Evolutionary conservation across 768 basidiomycete genomes (phyloP).

Genomic region (Epithele typhae): DNA sequence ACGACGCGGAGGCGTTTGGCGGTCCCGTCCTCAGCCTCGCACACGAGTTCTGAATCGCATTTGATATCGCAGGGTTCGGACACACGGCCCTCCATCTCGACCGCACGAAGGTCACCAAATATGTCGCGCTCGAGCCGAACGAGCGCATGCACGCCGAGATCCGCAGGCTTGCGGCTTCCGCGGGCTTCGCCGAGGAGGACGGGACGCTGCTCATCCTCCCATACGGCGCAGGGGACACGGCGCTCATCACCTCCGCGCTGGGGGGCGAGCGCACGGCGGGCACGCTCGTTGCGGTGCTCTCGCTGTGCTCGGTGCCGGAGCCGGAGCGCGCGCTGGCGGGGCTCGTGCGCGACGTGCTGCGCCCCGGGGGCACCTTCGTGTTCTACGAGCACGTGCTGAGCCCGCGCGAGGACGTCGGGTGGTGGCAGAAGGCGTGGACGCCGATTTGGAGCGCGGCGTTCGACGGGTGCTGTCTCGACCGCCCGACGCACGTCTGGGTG

Average conservation of each 20-base stretch:
- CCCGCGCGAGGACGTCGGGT: conserved; percentile 46
- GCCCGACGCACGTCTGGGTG: conserved; percentile 47
- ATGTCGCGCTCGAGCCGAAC: conserved; percentile 75
- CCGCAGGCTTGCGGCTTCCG: conserved; percentile 40
- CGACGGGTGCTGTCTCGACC: conserved; percentile 63
- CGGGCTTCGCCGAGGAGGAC: conserved; percentile 49
- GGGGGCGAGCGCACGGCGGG: conserved; percentile 40
- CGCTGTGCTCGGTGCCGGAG: conserved; percentile 60
- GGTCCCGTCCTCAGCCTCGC: background rate
- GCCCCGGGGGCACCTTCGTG: conserved; percentile 59
- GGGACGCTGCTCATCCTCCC: conserved; percentile 55
- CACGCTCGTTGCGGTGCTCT: conserved; percentile 61
- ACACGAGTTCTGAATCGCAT: too few species aligned
- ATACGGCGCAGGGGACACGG: conserved; percentile 59
- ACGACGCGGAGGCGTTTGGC: background rate
- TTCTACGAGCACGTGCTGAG: conserved; percentile 71
- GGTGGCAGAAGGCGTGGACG: conserved; percentile 75
- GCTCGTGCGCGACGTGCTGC: conserved; percentile 50
- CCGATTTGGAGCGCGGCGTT: conserved; percentile 59
- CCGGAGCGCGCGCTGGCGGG: conserved; percentile 44
- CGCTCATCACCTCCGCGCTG: conserved; percentile 42
- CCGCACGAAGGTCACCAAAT: conserved; percentile 47
- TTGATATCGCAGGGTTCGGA: conserved; percentile 45
- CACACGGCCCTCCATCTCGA: conserved; percentile 63
- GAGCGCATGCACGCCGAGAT: conserved; percentile 55